Conservation (phyloP, 1,284 basidiomycete genomes). For the Inonotus obliquus region DNA sequence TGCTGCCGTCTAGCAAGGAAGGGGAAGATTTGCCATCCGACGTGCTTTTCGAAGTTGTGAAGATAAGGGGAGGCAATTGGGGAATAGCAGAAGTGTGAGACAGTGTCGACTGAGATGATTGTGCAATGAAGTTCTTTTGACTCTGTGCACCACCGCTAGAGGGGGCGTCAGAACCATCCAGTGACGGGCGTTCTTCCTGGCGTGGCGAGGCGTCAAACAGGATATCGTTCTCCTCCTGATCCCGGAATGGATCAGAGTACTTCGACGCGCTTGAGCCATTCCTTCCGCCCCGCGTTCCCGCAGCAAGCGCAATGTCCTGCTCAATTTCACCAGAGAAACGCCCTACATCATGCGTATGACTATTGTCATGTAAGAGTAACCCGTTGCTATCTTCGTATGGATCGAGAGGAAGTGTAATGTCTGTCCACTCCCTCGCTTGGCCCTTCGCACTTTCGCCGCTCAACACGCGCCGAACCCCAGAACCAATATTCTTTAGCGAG, state of each 20-base stretch:
- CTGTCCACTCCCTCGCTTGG: conserved; percentile 35
- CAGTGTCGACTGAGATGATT: conserved; percentile 18
- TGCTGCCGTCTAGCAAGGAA: conserved; percentile 1
- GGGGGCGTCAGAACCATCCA: background rate
- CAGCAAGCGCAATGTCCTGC: background rate
- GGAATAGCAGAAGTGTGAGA: background rate
- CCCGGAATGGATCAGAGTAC: conserved; percentile 54
- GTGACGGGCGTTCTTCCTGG: background rate
- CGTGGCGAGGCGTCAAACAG: conserved; percentile 27
- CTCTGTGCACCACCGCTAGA: background rate
- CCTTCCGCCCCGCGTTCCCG: conserved; percentile 32
- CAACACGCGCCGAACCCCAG: conserved; percentile 31
- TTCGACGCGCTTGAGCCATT: conserved; percentile 33
- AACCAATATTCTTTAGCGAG: conserved; percentile 52
- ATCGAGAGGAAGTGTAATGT: conserved; percentile 20
- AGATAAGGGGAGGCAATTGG: conserved; percentile 1
- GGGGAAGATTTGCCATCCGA: background rate
- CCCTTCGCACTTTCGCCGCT: conserved; percentile 28
- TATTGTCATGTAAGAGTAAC: conserved; percentile 21
- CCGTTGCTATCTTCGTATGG: conserved; percentile 23
- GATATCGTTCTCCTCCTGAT: conserved; percentile 36
- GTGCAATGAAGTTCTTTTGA: conserved; percentile 24
- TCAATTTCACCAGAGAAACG: conserved; percentile 27
- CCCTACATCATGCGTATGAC: conserved; percentile 20
- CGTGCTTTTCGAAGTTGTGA: conserved; percentile 2